Percentiles rank a stretch among this genome's conserved stretches.
phyloP scores from a whole-genome alignment of 495 filamentous ascomycete species.

The Penicillium steckii region DNA sequence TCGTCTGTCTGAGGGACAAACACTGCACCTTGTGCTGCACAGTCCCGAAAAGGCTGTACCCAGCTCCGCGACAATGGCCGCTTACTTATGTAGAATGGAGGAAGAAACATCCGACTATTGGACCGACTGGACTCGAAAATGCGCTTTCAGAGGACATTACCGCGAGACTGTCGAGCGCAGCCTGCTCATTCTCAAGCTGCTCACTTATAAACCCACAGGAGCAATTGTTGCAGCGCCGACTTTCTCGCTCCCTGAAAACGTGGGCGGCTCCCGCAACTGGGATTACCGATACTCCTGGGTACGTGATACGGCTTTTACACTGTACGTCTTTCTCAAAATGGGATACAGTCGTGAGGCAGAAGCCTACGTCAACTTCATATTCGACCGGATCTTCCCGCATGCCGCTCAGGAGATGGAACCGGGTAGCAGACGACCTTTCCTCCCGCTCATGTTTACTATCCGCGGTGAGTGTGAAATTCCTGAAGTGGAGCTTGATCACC shows the following conservation, averaged over 20 bases:
- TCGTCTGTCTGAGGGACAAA: constrained; percentile 60
- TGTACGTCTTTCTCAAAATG: constrained; percentile 72
- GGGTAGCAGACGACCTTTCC: constrained; percentile 40
- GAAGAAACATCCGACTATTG: constrained; percentile 65
- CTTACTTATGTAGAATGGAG: constrained; percentile 57
- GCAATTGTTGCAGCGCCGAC: constrained; percentile 57
- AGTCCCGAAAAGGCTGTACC: constrained; percentile 36
- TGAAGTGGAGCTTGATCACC: constrained; percentile 61
- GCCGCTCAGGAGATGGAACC: constrained; percentile 36
- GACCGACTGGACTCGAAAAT: constrained; percentile 68
- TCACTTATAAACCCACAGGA: constrained; percentile 64
- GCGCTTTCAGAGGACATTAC: constrained; percentile 68
- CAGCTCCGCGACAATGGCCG: constrained; percentile 49
- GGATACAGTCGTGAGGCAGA: constrained; percentile 74
- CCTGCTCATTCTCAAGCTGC: constrained; percentile 67
- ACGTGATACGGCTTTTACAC: constrained; percentile 69
- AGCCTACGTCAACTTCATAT: constrained; percentile 73
- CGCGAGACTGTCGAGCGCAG: constrained; percentile 65
- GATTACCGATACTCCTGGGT: constrained; percentile 78
- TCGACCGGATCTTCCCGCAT: constrained; percentile 55
- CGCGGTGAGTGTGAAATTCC: constrained; percentile 69
- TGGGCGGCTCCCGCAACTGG: constrained; percentile 73
- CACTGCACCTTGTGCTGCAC: constrained; percentile 64
- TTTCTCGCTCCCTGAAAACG: constrained; percentile 70
- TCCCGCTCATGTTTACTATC: constrained; percentile 79